Base-by-base conservation (phyloP, 106 monocot genomes). In the Dactylorhiza incarnata region DNA sequence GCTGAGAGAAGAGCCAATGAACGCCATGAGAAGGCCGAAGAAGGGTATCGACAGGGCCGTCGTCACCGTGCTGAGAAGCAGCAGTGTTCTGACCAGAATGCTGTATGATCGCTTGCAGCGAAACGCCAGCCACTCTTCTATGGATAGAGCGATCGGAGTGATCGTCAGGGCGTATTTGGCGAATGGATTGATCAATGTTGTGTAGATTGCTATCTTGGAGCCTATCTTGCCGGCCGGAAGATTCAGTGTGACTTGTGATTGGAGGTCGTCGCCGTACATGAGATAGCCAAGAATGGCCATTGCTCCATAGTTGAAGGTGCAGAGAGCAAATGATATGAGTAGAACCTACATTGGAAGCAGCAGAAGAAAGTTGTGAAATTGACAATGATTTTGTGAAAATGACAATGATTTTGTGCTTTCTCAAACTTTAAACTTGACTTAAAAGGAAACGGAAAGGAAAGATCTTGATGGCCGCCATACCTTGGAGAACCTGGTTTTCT, bases 1-100 rank as follows among this genome's bases (percentile, higher is more conserved):
- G 75, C 95, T 88, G 7, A 92, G 68, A 58, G 92, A 84, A 3
- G 95, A 90, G 8, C 95, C 95, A 0, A 86, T 92, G 20, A 95
- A 86, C 1, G 90, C 88, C 66, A 88, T 83, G 5, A 95, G 53
- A 16, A 83, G 82, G 12, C 79, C 95, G 16, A 95, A 95, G 49
- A 90, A 90, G 10, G 95, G 95, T 47, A 95, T 72, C 0, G 73
- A 58, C n/a, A 90, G 76, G 5, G 92, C 95, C 3, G 81, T 67
- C 3, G 82, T 55, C 14, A 77, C 73, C 29, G 95, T 92, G 83
- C 90, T 92, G 47, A 88, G 45, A 13, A 95, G 86, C 37, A 95
- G 6, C 15, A 85, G 72, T 10, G 92, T 87, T 66, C 87, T 87
- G 6, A 88, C 55, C 0, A 82, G 3, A 5, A 87, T 44, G 51